Percentiles rank a stretch among this genome's conserved stretches.
These are phyloP conservation scores for Triticum dicoccoides DNA, from an alignment of 176 grass and related monocot genomes.

Conservation along the genomic window DNA sequence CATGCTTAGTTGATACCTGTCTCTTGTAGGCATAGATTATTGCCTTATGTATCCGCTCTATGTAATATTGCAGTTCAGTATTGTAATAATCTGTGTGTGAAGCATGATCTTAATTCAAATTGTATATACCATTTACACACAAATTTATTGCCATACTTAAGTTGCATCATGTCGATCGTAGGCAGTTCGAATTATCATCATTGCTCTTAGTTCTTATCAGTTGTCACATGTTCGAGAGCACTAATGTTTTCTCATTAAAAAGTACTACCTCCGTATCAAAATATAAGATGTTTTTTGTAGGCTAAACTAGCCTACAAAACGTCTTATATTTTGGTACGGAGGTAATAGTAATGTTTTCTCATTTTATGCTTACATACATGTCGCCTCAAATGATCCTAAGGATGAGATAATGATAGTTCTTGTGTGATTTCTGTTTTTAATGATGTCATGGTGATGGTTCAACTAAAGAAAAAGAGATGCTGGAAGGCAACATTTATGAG, in stretches of 20 bases:
- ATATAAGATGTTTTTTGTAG: too few species aligned
- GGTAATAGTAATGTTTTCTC: not conserved
- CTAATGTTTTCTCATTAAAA: constrained; percentile 3
- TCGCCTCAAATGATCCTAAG: not conserved
- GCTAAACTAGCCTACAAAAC: too few species aligned
- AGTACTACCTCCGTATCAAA: not conserved
- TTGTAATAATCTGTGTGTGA: constrained; percentile 25
- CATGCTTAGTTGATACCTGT: not conserved
- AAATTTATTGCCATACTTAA: not conserved
- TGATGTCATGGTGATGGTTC: not conserved
- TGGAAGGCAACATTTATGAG: constrained; percentile 8
- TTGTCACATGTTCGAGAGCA: not conserved
- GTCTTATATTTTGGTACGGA: too few species aligned
- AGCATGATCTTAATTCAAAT: constrained; percentile 17
- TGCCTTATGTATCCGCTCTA: constrained; percentile 8
- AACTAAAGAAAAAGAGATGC: not conserved
- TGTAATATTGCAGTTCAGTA: not conserved
- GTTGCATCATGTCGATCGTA: not conserved
- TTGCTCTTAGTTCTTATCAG: constrained; percentile 15
- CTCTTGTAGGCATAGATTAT: not conserved
- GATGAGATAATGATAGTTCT: constrained; percentile 5
- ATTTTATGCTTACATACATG: not conserved
- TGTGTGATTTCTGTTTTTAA: constrained; percentile 8
- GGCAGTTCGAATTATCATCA: constrained; percentile 2
- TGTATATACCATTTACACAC: not conserved